Conservation (phyloP, 805 yeast genomes). For the Cyberlindnera euphorbiae region DNA sequence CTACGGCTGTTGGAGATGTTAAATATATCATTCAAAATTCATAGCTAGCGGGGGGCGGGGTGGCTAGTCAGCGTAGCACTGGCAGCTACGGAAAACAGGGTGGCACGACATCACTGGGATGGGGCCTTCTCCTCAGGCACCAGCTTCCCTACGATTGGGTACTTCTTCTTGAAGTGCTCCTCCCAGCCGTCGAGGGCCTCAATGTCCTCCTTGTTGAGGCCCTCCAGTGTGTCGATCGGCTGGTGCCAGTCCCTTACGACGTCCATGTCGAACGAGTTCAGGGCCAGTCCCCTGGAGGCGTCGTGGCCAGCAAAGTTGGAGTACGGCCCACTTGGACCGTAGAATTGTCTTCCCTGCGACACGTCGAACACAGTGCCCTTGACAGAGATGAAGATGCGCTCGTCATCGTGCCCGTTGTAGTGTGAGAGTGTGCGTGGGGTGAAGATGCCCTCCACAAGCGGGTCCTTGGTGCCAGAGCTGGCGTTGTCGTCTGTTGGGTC, state of each 20-base stretch:
- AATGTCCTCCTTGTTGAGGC: conserved; percentile 53
- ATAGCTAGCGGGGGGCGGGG: too few relatives aligned
- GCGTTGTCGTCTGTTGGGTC: conserved; percentile 19
- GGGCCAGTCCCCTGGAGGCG: conserved; percentile 88
- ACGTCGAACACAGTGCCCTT: conserved; percentile 85
- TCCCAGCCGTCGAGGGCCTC: conserved; percentile 83
- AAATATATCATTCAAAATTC: too few relatives aligned
- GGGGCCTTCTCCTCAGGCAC: conserved; percentile 35
- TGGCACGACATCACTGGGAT: too few relatives aligned
- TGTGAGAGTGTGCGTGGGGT: conserved; percentile 71
- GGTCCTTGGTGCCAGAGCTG: conserved; percentile 22
- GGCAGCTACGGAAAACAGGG: too few relatives aligned
- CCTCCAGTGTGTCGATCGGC: conserved; percentile 71
- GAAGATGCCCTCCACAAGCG: conserved; percentile 45
- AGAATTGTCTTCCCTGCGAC: conserved; percentile 70
- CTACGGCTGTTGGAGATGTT: too few relatives aligned
- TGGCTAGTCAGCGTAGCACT: too few relatives aligned
- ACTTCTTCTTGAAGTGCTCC: conserved; percentile 74
- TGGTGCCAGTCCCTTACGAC: conserved; percentile 63
- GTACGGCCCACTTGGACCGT: conserved; percentile 96
- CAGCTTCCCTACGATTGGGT: conserved; percentile 73
- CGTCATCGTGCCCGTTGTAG: conserved; percentile 77
- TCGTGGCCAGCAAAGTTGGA: conserved; percentile 94
- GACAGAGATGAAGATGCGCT: conserved; percentile 81
- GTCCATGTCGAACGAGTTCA: conserved; percentile 74